These are phyloP conservation scores for Cajanus cajan DNA, from an alignment of 306 rosid species.

Conservation along the genomic window DNA sequence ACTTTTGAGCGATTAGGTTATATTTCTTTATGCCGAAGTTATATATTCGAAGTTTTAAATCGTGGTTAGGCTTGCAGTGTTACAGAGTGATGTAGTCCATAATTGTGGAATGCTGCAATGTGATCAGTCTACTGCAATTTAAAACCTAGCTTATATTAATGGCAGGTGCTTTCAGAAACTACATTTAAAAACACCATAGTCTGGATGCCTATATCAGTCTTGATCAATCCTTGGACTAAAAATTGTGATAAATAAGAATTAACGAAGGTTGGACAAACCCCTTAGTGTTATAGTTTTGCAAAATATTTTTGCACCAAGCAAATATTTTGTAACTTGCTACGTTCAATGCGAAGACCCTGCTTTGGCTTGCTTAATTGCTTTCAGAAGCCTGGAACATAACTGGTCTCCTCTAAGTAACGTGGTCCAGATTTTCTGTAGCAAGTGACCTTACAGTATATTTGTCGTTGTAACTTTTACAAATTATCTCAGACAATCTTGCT, in stretches of 20 bases:
- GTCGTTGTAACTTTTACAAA: neutral
- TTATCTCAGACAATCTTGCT: neutral
- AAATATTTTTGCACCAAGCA: neutral
- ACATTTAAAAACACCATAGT: slow-evolving; percentile 18
- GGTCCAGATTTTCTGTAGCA: neutral
- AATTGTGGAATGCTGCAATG: too few relatives aligned
- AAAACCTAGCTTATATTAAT: slow-evolving; percentile 12
- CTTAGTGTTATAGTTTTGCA: neutral
- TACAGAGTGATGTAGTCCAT: neutral
- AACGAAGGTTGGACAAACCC: neutral
- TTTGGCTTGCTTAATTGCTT: slow-evolving; percentile 20
- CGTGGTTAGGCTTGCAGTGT: neutral
- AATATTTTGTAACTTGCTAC: slow-evolving; percentile 10
- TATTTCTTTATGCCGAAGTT: neutral
- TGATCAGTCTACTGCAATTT: neutral
- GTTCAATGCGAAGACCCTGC: slow-evolving; percentile 13
- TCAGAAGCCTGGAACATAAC: slow-evolving; percentile 13
- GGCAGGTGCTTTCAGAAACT: neutral
- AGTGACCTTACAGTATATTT: neutral
- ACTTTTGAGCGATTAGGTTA: neutral
- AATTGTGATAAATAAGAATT: neutral
- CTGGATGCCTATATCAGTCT: neutral
- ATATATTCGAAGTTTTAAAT: neutral
- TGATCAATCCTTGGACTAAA: slow-evolving; percentile 8
- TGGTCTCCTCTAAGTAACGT: neutral